phyloP scores from a whole-genome alignment of 2,329 filamentous ascomycete genomes.

The Stagonosporopsis tanaceti region DNA sequence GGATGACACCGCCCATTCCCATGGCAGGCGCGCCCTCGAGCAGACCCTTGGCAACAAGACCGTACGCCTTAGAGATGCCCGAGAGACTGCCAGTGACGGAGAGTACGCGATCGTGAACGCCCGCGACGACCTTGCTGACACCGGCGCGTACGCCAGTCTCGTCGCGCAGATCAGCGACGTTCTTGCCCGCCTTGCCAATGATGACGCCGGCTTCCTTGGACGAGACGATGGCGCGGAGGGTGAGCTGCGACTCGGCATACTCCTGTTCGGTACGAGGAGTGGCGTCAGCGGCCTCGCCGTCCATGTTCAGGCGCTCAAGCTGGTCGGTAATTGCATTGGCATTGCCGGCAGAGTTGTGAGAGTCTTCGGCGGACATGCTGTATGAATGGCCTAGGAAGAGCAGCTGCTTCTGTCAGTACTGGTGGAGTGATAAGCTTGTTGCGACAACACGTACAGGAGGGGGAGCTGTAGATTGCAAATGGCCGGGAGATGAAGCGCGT shows the following conservation, averaged over 20 bases:
- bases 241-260: slow-evolving; percentile 91
- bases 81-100: slow-evolving; percentile 92
- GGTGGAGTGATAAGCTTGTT: slow-evolving; percentile 24
- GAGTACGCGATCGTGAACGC: slow-evolving; percentile 95
- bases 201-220: slow-evolving; percentile 99
- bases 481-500: slow-evolving; percentile 3
- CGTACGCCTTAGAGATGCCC: slow-evolving; percentile 89
- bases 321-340: slow-evolving; percentile 52
- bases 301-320: slow-evolving; percentile 52
- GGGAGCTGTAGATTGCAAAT: slow-evolving; percentile 20
- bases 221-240: slow-evolving; percentile 94
- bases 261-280: slow-evolving; percentile 95
- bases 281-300: slow-evolving; percentile 71
- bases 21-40: slow-evolving; percentile 93
- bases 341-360: slow-evolving; percentile 44
- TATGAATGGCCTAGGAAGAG: slow-evolving; percentile 43
- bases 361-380: slow-evolving; percentile 55
- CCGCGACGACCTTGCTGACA: slow-evolving; percentile 97
- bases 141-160: slow-evolving; percentile 98
- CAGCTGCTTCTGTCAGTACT: slow-evolving; percentile 40
- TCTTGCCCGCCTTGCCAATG: slow-evolving; percentile 98
- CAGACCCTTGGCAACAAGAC: slow-evolving; percentile 88
- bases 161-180: slow-evolving; percentile 94
- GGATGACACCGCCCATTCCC: slow-evolving; percentile 91
- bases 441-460: slow-evolving; percentile 10